phyloP scores from a whole-genome alignment of 495 filamentous ascomycete genomes.

The Aspergillus carlsbadensis region DNA sequence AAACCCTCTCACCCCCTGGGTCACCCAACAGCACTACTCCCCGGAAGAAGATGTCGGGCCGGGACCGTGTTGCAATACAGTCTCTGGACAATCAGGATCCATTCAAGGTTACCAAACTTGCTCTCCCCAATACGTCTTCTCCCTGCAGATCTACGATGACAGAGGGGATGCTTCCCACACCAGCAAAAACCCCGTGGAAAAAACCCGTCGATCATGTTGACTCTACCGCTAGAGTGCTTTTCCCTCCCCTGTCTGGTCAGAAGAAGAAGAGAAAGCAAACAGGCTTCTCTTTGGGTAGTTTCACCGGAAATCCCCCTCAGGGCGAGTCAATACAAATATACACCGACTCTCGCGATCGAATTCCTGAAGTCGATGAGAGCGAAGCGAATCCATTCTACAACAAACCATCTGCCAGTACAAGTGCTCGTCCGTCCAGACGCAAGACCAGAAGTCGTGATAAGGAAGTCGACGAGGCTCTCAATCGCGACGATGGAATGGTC shows the following conservation, averaged over 20 bases:
- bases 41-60: constrained; percentile 46
- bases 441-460: constrained; percentile 45
- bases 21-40: constrained; percentile 45
- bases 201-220: constrained; percentile 57
- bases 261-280: constrained; percentile 54
- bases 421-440: constrained; percentile 37
- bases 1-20: constrained; percentile 34
- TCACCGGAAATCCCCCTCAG: constrained; percentile 52
- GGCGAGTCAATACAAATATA: constrained; percentile 70
- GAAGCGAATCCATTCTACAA: constrained; percentile 76
- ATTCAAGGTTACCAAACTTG: constrained; percentile 18
- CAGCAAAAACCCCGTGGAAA: constrained; percentile 81
- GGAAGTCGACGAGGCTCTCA: constrained; percentile 59
- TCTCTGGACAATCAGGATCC: constrained; percentile 24
- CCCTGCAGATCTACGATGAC: constrained; percentile 28
- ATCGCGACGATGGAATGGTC: constrained; percentile 74
- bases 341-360: constrained; percentile 83
- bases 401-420: constrained; percentile 32
- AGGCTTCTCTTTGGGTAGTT: constrained; percentile 70
- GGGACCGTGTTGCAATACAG: constrained; percentile 13
- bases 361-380: constrained; percentile 67
- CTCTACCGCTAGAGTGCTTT: constrained; percentile 72
- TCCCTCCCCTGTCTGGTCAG: constrained; percentile 51
- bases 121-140: constrained; percentile 16
- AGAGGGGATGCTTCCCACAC: constrained; percentile 74